These are phyloP conservation scores for Chalara sp. DNA, from an alignment of 2,329 filamentous ascomycete genomes.

Conservation along the genomic window DNA sequence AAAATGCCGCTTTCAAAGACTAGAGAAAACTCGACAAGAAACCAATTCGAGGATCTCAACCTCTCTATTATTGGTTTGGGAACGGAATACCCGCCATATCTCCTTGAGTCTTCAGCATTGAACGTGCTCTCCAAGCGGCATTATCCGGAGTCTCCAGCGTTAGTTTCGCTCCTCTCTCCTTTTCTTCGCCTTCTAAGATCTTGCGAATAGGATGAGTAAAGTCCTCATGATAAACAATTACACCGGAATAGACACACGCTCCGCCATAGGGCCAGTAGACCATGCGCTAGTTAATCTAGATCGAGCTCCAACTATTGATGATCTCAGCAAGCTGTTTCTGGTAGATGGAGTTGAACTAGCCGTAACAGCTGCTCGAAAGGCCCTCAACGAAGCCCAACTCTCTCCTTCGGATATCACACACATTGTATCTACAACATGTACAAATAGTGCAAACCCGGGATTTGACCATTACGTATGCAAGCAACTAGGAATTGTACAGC, in stretches of 20 bases:
- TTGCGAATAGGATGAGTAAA: conserved; percentile 47
- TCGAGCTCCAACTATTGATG: conserved; percentile 44
- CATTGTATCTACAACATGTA: conserved; percentile 61
- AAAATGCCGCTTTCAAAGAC: too few relatives aligned
- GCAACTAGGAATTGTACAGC: conserved; percentile 46
- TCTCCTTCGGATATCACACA: conserved; percentile 52
- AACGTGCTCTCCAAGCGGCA: conserved; percentile 46
- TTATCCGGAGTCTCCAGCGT: conserved; percentile 55
- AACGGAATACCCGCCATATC: conserved; percentile 52
- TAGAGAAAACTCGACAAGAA: too few relatives aligned
- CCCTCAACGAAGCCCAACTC: conserved; percentile 46
- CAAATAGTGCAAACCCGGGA: conserved; percentile 62
- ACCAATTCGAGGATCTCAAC: conserved; percentile 35
- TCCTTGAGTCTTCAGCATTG: conserved; percentile 43
- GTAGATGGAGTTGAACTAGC: conserved; percentile 52
- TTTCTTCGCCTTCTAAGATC: conserved; percentile 1
- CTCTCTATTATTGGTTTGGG: conserved; percentile 56
- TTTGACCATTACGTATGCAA: conserved; percentile 61
- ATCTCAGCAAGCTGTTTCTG: conserved; percentile 49
- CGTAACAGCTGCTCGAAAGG: conserved; percentile 46
- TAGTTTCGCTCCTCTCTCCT: conserved; percentile 26
- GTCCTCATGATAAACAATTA: conserved; percentile 56
- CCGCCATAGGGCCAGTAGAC: conserved; percentile 53
- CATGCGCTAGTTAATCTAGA: conserved; percentile 55
- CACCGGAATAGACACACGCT: conserved; percentile 57